Evolutionary conservation across 768 basidiomycete genomes (phyloP), one percentile per base, ranked within the genome.

Genomic region (Lactifluus pinguis): DNA sequence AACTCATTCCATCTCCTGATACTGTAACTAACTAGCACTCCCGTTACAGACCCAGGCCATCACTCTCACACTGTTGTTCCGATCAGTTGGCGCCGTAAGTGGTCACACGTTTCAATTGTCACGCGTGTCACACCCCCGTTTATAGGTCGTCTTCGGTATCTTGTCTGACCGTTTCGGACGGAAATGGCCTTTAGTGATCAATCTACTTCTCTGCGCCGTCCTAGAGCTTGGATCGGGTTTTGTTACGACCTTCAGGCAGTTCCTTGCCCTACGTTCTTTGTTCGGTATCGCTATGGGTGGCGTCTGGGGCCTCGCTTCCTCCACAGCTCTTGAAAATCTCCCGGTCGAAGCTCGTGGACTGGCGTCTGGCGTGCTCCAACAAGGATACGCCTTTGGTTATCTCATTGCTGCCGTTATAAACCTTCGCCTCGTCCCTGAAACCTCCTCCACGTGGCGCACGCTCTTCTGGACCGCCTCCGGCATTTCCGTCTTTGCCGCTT

Each of bases 261-360:
- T 98, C 76, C 81, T 98, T 32, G 92, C 82, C n/a, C 77, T 92
- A 5, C 82, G 94, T 9, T 82, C 85, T 3, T 76, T 95, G 45
- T 95, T 94, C 68, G 92, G 92, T 64, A 82, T 93, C 53, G 86
- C 84, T 1, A 92, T 93, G 90, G 90, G 91, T 48, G 91, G 90
- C 0, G 81, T 95, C 48, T 95, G 93, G 92, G 92, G 92, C 19
- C 76, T 92, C 36, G 81, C 91, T 0, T 78, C 89, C 1, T 79
- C 90, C 0, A 93, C 89, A 0, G 86, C 89, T 0, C 84, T 97
- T 41, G 94, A 97, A 71, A 94, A 90, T 70, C 79, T 95, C 8
- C 94, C 94, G 0, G 85, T 89, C 42, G 88, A 90, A 68, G 80
- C 84, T 15, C 88, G 95, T 71, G 95, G 95, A n/a, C 73, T 97